Base-by-base conservation (phyloP, 2,329 filamentous ascomycete species). In the Colletotrichum neosansevieriae region DNA sequence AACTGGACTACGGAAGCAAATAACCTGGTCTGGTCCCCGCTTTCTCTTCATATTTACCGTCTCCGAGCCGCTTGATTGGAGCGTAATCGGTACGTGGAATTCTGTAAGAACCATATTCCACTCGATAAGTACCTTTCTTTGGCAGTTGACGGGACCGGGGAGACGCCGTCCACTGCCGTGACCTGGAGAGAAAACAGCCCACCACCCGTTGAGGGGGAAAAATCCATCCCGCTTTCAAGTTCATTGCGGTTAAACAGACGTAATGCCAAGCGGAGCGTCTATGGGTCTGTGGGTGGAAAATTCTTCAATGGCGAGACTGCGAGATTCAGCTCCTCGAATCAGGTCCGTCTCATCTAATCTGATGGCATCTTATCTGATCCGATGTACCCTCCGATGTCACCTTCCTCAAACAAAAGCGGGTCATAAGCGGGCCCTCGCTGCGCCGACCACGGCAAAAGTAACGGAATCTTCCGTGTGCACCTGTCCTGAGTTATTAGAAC, bases 311-410 rank as follows among this genome's bases (percentile, higher is more conserved):
- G 21, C 21, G 21, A 21, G 21, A 21, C 21, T 4, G 21, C 4
- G 21, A 21, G 21, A 21, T 3, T 32, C 34, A 42, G 21, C 21
- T 58, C 64, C 24, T 58, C 51, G 51, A 67, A 63, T 51, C 36
- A 63, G 36, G 38, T 38, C 24, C n/a, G 12, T 11, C 42, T 63
- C 40, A 62, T 63, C 64, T 67, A 67, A 67, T 67, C 64, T 63
- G 64, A 63, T 63, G 36, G 49, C 36, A 67, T 67, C 58, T 63
- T 63, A 67, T 63, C 64, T 63, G 59, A 67, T 56, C 58, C 50
- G 42, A 67, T 36, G 19, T 34, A 12, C 36, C 58, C 40, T 62
- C 63, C 45, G 62, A 60, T 51, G 45, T n/a, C 17, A 60, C 29
- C 36, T 50, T 58, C 42, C 15, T 47, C 47, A 15, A 12, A 24